Evolutionary conservation across 148 eudicot genomes (phyloP), one percentile per base, ranked within the genome.

Genomic region (Camellia granthamiana): DNA sequence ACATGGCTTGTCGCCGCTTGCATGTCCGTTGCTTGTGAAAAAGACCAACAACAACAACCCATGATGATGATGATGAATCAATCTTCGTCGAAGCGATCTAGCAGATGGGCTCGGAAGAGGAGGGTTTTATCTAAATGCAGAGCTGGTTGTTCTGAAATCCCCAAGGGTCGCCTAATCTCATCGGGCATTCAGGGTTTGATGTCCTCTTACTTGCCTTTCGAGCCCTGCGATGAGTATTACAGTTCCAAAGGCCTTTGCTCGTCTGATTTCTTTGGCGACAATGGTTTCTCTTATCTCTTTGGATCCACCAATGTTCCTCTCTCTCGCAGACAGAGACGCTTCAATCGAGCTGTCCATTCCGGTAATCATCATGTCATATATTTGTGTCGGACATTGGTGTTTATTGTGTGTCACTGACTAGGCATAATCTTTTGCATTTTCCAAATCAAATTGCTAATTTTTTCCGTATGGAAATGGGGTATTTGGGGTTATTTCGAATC

Each of bases 1-100:
- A 87, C 93, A 67, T 88, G 91, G 93, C 88, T 84, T 2, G 85
- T 87, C 82, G 89, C 90, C 77, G 89, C 88, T 78, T 90, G 87
- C 91, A 90, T 89, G 89, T 86, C 86, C 66, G 74, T 46, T 16
- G 80, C 74, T 69, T 61, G 80, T 59, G 85, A 71, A 73, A 79
- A 69, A 55, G 66, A 83, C 69, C 62, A 72, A 19, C 38, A 69
- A 55, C 61, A 83, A 59, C 62, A 72, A 19, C 38, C 77, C 4
- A 61, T 60, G 69, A 19, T 47, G 61, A 68, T 77, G 46, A 41
- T 69, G 38, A 72, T 63, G 30, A 54, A 21, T 56, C 72, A 78
- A 70, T 58, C 51, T 77, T 74, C 79, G 73, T 46, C 76, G 74
- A 10, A 65, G 15, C 76, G 79, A n/a, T 59, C 23, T 12, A 82